These are phyloP conservation scores for Penicillium samsonianum DNA, from an alignment of 495 filamentous ascomycete species.

Conservation along the genomic window DNA sequence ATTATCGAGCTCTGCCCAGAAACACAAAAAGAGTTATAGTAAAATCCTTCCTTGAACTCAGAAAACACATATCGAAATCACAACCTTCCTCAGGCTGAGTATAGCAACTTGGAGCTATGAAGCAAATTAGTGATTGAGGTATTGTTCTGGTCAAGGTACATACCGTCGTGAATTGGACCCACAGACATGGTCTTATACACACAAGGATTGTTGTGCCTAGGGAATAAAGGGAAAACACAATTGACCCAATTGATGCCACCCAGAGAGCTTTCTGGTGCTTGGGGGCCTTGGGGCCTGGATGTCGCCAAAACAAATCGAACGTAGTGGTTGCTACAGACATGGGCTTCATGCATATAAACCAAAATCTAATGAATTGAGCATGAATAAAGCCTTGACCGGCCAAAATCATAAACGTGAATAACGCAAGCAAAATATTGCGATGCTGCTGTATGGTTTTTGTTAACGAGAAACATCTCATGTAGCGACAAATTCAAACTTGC, in stretches of 20 bases:
- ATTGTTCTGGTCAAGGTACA: neutral
- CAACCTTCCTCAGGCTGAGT: neutral
- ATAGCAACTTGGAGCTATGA: neutral
- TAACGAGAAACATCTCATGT: neutral
- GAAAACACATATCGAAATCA: neutral
- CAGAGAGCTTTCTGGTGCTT: conserved; percentile 1
- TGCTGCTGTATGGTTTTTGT: neutral
- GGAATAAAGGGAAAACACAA: conserved; percentile 4
- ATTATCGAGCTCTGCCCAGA: neutral
- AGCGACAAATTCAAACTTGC: neutral
- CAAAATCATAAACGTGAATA: neutral
- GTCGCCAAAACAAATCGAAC: neutral
- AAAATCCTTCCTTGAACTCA: neutral
- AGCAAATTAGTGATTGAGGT: neutral
- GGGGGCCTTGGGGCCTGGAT: neutral
- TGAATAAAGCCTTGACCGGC: conserved; percentile 2
- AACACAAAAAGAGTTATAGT: neutral
- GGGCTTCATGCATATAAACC: neutral
- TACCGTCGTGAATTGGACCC: conserved; percentile 1
- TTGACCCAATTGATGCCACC: conserved; percentile 4
- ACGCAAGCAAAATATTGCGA: neutral
- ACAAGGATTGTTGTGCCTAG: neutral
- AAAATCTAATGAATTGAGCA: conserved; percentile 1
- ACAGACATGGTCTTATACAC: conserved; percentile 1
- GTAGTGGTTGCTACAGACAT: conserved; percentile 2